Percentiles rank a stretch among this genome's conserved stretches.
Evolutionary conservation across 2,329 filamentous ascomycete species (phyloP).

Genomic region (Coniochaeta sp.): DNA sequence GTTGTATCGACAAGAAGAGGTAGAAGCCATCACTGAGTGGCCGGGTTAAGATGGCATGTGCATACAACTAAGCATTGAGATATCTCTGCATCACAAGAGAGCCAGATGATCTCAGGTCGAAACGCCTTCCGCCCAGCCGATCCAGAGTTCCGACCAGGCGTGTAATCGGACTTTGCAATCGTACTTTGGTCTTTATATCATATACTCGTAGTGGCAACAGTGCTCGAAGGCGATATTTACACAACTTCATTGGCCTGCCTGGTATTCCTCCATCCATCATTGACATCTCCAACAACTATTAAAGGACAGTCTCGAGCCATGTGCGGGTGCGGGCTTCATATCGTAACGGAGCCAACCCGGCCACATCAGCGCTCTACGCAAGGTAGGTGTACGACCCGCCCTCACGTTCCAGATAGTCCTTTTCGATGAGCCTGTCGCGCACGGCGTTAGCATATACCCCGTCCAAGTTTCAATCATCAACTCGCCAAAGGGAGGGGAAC

Average conservation of each 20-base stretch:
- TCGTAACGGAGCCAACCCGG: too few relatives aligned
- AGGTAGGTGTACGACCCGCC: conserved; percentile 66
- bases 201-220: background rate
- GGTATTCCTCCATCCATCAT: background rate
- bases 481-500: conserved; percentile 23
- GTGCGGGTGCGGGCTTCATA: too few relatives aligned
- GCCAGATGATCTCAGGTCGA: too few relatives aligned
- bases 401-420: conserved; percentile 83
- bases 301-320: too few relatives aligned
- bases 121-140: too few relatives aligned
- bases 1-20: background rate
- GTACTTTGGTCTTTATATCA: background rate
- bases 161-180: background rate
- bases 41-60: background rate
- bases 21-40: background rate
- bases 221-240: background rate
- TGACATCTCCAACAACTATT: background rate
- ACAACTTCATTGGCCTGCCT: background rate
- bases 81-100: too few relatives aligned
- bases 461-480: background rate
- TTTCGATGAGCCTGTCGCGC: conserved; percentile 70
- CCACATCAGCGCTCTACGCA: conserved; percentile 28
- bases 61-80: too few relatives aligned
- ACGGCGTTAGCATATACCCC: conserved; percentile 16
- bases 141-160: too few relatives aligned